phyloP scores from a whole-genome alignment of 2,329 filamentous ascomycete genomes.

The Aspergillus ochraceus region DNA sequence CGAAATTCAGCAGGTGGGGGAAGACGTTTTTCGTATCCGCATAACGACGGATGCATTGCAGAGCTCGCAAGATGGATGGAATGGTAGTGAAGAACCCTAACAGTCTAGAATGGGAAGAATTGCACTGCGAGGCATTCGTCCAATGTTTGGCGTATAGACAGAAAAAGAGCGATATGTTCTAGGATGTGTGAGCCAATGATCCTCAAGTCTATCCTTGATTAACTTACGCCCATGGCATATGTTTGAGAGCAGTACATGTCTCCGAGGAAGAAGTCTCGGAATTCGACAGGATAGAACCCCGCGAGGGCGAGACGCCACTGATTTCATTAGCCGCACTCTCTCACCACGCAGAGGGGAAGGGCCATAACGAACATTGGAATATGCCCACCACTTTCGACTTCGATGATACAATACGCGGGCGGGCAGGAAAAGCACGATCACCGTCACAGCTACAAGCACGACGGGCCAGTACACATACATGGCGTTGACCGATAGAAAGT shows the following conservation, averaged over 20 bases:
- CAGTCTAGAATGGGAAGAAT: conserved; percentile 78
- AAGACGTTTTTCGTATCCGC: conserved; percentile 82
- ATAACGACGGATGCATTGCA: conserved; percentile 91
- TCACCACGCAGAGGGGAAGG: not conserved
- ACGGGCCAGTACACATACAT: conserved; percentile 88
- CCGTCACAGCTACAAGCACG: conserved; percentile 69
- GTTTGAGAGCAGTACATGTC: conserved; percentile 97
- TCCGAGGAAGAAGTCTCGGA: conserved; percentile 94
- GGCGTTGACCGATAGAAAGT: conserved; percentile 69
- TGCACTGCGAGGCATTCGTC: conserved; percentile 73
- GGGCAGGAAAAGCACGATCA: conserved; percentile 73
- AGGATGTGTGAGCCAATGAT: conserved; percentile 3
- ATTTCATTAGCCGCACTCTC: conserved; percentile 15
- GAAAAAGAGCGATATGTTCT: conserved; percentile 93
- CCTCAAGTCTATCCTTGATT: not conserved
- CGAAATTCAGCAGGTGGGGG: conserved; percentile 87
- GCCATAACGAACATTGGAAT: conserved; percentile 70
- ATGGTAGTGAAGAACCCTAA: conserved; percentile 82
- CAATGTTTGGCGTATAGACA: conserved; percentile 84
- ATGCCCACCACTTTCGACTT: conserved; percentile 81
- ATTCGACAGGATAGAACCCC: conserved; percentile 89
- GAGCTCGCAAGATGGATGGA: conserved; percentile 83
- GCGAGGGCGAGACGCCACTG: conserved; percentile 83
- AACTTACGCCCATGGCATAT: conserved; percentile 77
- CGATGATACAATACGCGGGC: conserved; percentile 71